Evolutionary conservation across 306 rosid species (phyloP), one percentile per base, ranked within the genome.

Genomic region (Gillenia trifoliata): DNA sequence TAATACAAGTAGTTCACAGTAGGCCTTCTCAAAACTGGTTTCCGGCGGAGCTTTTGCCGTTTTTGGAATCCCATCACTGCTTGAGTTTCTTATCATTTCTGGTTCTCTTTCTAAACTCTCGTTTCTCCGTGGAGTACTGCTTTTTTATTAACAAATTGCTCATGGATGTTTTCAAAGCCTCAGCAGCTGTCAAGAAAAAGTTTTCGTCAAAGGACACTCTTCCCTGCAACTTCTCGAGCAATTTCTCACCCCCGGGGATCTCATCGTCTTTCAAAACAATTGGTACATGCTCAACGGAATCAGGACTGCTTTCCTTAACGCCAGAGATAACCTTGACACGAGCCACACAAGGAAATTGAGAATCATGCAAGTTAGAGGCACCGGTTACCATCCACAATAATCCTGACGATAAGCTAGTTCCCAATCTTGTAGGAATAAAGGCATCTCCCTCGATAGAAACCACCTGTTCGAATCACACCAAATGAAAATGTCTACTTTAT

Each of bases 131-230:
- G 22, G 95, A 79, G 91, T 90, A 92, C 34, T 90, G 98, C 84
- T 92, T 94, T 82, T 94, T 94, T 26, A 88, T 89, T 47, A 92
- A 79, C 79, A 94, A 81, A 77, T 87, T 88, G 84, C 91, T 79
- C 97, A 94, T 87, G 79, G 97, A 93, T 25, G 90, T 70, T 86
- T 92, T 94, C 72, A 92, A 85, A 43, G 96, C 97, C 87, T 90
- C 93, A 54, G 97, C 93, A 49, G 96, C 92, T 6, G 88, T 92
- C 73, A 76, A 30, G 78, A 87, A 92, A 22, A 84, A 85, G 15
- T 84, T 87, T 40, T 85, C 87, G 1, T 87, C 89, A 49, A 90
- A 81, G 0, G 88, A 78, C n/a, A 90, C 68, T 26, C 91, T 84
- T 81, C 97, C 97, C 86, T 92, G 99, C 80, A 94, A 74, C 13